phyloP scores from a whole-genome alignment of 805 yeast genomes.

The Barnettozyma botsteinii region DNA sequence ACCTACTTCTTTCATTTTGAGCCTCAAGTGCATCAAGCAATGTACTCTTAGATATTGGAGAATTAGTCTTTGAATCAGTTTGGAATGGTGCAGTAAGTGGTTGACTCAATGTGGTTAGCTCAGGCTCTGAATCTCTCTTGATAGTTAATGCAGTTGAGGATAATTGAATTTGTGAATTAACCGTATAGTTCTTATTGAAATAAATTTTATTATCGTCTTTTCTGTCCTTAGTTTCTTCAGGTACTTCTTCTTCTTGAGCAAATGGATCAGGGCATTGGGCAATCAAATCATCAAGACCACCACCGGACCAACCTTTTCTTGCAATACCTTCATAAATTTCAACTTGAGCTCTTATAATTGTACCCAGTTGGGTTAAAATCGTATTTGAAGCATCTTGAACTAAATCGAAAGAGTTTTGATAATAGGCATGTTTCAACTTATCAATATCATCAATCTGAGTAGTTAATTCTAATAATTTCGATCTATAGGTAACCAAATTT shows the following conservation, averaged over 20 bases:
- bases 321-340: conserved; percentile 80
- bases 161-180: background rate
- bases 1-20: background rate
- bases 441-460: conserved; percentile 76
- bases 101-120: conserved; percentile 7
- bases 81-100: conserved; percentile 10
- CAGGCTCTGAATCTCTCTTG: conserved; percentile 9
- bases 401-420: conserved; percentile 54
- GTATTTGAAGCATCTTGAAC: conserved; percentile 57
- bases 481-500: conserved; percentile 62
- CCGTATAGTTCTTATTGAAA: conserved; percentile 3
- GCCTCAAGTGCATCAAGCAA: conserved; percentile 1
- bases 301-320: conserved; percentile 81
- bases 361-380: conserved; percentile 50
- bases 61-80: conserved; percentile 13
- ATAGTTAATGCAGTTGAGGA: conserved; percentile 3
- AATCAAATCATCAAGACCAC: conserved; percentile 70
- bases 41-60: conserved; percentile 13
- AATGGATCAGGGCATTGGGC: conserved; percentile 64
- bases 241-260: conserved; percentile 25
- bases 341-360: conserved; percentile 70
- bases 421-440: conserved; percentile 66
- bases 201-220: background rate
- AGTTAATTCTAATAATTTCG: conserved; percentile 61
- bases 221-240: conserved; percentile 7